These are phyloP conservation scores for Metschnikowia picachoensis DNA, from an alignment of 805 yeast genomes.

Conservation along the genomic window DNA sequence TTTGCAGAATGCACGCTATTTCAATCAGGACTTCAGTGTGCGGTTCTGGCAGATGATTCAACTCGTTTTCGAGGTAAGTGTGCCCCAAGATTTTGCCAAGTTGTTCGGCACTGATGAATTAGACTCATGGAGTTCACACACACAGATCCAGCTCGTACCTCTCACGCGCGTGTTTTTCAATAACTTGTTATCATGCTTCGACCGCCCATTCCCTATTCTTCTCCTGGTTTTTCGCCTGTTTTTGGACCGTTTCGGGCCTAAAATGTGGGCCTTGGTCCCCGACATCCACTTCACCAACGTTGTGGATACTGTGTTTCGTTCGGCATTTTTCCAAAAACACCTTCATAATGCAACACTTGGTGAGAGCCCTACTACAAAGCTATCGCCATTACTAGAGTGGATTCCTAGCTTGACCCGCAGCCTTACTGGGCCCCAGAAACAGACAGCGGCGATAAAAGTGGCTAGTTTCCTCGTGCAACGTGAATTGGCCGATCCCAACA, in stretches of 20 bases:
- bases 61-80: constrained; percentile 30
- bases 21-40: constrained; percentile 37
- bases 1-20: constrained; percentile 51
- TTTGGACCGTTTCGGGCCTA: constrained; percentile 31
- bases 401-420: constrained; percentile 42
- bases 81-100: constrained; percentile 6
- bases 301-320: constrained; percentile 56
- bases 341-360: constrained; percentile 19
- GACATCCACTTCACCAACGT: constrained; percentile 55
- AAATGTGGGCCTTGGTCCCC: constrained; percentile 47
- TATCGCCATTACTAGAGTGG: constrained; percentile 54
- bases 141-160: constrained; percentile 31
- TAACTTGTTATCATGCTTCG: constrained; percentile 49
- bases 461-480: constrained; percentile 43
- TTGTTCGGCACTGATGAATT: constrained; percentile 34
- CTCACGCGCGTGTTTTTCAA: constrained; percentile 43
- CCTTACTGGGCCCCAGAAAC: constrained; percentile 45
- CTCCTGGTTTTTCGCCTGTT: constrained; percentile 48
- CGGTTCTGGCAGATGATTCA: constrained; percentile 46
- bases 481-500: constrained; percentile 1
- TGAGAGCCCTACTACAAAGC: constrained; percentile 15
- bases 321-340: constrained; percentile 43
- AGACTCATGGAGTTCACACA: constrained; percentile 25
- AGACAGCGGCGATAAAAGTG: constrained; percentile 49
- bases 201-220: constrained; percentile 49